A percentile compares a stretch with the other conserved stretches of the same genome.
Evolutionary conservation across 305 asterid species (phyloP).

Genomic region (Fraxinus angustifolia): DNA sequence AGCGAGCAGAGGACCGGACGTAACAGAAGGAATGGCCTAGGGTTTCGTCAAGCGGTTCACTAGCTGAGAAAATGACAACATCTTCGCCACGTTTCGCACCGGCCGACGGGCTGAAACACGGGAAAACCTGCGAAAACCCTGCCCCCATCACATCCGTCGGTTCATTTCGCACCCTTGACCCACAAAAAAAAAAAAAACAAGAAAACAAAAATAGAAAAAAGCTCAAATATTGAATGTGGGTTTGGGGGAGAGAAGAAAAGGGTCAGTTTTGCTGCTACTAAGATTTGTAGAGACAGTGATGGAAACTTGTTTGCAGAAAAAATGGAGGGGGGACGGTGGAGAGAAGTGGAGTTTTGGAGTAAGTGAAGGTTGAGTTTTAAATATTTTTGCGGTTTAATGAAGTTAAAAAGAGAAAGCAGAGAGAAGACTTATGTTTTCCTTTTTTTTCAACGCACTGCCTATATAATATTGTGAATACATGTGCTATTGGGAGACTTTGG

Average conservation of each 20-base stretch:
- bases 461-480: neutral
- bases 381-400: neutral
- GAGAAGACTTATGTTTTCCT: neutral
- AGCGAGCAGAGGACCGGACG: slow-evolving; percentile 90
- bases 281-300: neutral
- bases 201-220: neutral
- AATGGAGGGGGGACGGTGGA: neutral
- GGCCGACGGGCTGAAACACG: slow-evolving; percentile 76
- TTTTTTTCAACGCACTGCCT: neutral
- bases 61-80: slow-evolving; percentile 51
- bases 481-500: neutral
- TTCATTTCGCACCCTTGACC: slow-evolving; percentile 61
- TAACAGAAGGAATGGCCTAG: slow-evolving; percentile 97
- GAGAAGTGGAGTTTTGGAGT: neutral
- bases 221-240: neutral
- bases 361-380: slow-evolving; percentile 2
- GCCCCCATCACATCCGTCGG: slow-evolving; percentile 94
- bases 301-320: neutral
- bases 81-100: slow-evolving; percentile 61
- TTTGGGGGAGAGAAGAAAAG: neutral
- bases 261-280: neutral
- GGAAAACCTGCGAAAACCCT: slow-evolving; percentile 86
- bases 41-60: slow-evolving; percentile 83
- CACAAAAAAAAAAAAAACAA: neutral
- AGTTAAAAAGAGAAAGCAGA: neutral